Percentiles rank a stretch among this genome's conserved stretches.
phyloP scores from a whole-genome alignment of 495 filamentous ascomycete species.

The Bacidia rubella region DNA sequence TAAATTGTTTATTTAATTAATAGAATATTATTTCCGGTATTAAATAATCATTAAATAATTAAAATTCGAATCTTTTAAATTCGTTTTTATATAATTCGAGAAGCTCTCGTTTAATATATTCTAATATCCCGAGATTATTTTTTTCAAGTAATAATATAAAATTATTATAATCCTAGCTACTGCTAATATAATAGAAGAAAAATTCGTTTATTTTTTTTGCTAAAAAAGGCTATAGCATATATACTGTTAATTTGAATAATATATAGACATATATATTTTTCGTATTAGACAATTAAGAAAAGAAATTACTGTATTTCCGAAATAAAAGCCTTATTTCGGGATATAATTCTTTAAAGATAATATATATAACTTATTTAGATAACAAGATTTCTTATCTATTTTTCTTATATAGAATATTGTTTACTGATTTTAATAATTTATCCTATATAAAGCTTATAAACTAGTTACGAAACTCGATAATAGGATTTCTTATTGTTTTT shows the following conservation, averaged over 20 bases:
- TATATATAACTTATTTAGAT: not conserved
- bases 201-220: not conserved
- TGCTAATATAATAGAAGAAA: not conserved
- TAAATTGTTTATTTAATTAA: no score
- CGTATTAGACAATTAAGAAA: not conserved
- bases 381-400: not conserved
- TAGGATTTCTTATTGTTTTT: no score
- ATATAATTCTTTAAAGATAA: not conserved
- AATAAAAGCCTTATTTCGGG: not conserved
- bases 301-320: not conserved
- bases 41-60: no score
- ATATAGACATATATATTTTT: not conserved
- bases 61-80: not conserved
- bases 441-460: not conserved
- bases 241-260: not conserved
- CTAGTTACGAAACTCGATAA: not conserved
- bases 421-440: not conserved
- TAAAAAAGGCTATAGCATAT: not conserved
- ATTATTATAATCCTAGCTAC: not conserved
- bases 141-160: not conserved
- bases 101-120: not conserved
- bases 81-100: not conserved
- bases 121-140: not conserved
- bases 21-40: no score
- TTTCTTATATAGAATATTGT: not conserved